Percentiles rank a stretch among this genome's conserved stretches.
phyloP scores from a whole-genome alignment of 1,139 yeast genomes.

The Pichia sp. region DNA sequence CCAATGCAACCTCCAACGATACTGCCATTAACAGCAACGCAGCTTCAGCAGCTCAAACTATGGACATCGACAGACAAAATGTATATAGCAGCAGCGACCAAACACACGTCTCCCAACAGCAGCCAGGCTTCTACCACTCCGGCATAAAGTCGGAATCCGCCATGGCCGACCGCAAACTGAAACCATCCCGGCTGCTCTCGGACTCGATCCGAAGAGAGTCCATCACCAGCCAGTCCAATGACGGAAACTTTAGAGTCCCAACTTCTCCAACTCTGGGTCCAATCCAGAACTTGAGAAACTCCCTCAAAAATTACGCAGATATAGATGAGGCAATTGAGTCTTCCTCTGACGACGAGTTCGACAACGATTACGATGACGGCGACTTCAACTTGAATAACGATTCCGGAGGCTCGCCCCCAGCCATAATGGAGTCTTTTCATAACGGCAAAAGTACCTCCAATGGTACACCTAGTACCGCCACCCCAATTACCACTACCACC shows the following conservation, averaged over 20 bases:
- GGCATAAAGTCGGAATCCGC: neutral
- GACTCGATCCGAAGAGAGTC: constrained; percentile 44
- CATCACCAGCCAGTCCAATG: constrained; percentile 45
- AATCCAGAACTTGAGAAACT: constrained; percentile 25
- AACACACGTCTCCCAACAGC: neutral
- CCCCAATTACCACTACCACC: neutral
- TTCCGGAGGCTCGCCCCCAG: constrained; percentile 3
- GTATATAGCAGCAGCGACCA: neutral
- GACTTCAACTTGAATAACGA: constrained; percentile 1
- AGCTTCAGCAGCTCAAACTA: neutral
- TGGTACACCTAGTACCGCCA: neutral
- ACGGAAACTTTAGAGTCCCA: constrained; percentile 47
- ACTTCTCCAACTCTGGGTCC: constrained; percentile 31
- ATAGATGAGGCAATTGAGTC: constrained; percentile 35
- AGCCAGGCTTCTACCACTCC: neutral
- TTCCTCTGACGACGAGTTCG: constrained; percentile 35
- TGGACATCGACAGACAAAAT: neutral
- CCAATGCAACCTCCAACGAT: neutral
- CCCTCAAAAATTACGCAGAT: constrained; percentile 24
- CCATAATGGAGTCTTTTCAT: neutral
- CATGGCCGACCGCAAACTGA: neutral
- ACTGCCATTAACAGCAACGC: neutral
- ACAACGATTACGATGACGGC: constrained; percentile 34
- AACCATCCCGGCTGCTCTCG: constrained; percentile 32
- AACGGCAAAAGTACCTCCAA: neutral